Conservation (phyloP, 345 rosid species). For the Capsella bursapastoris region DNA sequence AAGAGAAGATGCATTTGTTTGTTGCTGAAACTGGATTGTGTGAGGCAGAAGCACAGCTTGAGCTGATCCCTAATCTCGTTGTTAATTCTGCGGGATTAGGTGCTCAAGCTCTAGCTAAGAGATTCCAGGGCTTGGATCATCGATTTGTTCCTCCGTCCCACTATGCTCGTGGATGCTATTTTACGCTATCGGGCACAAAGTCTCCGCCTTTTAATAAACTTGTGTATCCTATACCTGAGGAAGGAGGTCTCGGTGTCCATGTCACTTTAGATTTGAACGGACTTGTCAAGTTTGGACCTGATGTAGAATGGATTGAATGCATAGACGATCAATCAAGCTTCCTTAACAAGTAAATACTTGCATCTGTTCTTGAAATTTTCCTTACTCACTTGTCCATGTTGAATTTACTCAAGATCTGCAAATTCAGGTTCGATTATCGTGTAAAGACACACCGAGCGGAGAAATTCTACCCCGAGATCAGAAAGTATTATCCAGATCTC, state of each 20-base stretch:
- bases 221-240: conserved; percentile 91
- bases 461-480: conserved; percentile 74
- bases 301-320: conserved; percentile 86
- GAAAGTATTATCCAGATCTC: conserved; percentile 79
- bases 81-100: conserved; percentile 88
- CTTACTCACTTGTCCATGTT: conserved; percentile 1
- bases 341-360: conserved; percentile 63
- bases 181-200: conserved; percentile 59
- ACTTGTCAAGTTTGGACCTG: conserved; percentile 90
- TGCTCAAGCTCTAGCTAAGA: conserved; percentile 70
- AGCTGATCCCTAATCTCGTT: conserved; percentile 65
- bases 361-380: conserved; percentile 10
- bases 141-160: conserved; percentile 55
- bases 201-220: conserved; percentile 62
- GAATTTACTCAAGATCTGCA: conserved; percentile 27
- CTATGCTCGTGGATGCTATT: conserved; percentile 91
- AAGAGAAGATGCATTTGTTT: conserved; percentile 57
- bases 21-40: conserved; percentile 55
- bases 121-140: conserved; percentile 59
- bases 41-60: conserved; percentile 58
- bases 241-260: conserved; percentile 92
- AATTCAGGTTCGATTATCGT: conserved; percentile 71
- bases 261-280: conserved; percentile 90
- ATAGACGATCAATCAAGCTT: conserved; percentile 67
- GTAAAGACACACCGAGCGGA: conserved; percentile 57